A percentile compares a stretch with the other conserved stretches of the same genome.
Conservation (phyloP, 2,329 filamentous ascomycete species). For the Chlorencoelia australis region DNA sequence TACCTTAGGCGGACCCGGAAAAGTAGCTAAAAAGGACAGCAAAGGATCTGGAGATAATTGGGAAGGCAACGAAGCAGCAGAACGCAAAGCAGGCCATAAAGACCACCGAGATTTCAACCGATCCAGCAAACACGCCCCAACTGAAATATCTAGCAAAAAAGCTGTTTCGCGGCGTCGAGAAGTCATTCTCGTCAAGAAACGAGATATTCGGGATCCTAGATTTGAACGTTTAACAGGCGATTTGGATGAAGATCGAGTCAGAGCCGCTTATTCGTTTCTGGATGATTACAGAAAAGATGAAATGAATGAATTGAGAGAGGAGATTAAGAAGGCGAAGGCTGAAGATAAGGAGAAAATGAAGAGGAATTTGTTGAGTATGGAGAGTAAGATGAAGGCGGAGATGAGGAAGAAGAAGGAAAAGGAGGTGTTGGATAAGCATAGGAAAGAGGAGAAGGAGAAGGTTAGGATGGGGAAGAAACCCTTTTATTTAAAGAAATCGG, state of each 20-base stretch:
- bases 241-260: conserved; percentile 47
- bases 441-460: conserved; percentile 71
- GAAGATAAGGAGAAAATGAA: conserved; percentile 59
- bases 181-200: conserved; percentile 53
- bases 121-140: conserved; percentile 80
- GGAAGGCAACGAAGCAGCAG: conserved; percentile 32
- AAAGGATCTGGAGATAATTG: conserved; percentile 27
- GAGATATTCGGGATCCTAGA: conserved; percentile 65
- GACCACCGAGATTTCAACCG: conserved; percentile 36
- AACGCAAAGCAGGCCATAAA: conserved; percentile 32
- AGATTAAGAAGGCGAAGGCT: conserved; percentile 61
- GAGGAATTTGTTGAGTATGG: conserved; percentile 64
- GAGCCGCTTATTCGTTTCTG: conserved; percentile 76
- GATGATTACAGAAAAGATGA: conserved; percentile 80
- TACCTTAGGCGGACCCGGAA: conserved; percentile 36
- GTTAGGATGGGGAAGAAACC: conserved; percentile 84
- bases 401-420: conserved; percentile 59
- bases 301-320: conserved; percentile 60
- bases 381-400: conserved; percentile 64
- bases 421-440: conserved; percentile 63
- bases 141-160: conserved; percentile 70
- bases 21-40: conserved; percentile 28
- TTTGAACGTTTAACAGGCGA: conserved; percentile 61
- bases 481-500: conserved; percentile 85
- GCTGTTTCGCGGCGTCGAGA: conserved; percentile 74